Base-by-base conservation (phyloP, 2,329 filamentous ascomycete species). In the Monilinia polystroma region DNA sequence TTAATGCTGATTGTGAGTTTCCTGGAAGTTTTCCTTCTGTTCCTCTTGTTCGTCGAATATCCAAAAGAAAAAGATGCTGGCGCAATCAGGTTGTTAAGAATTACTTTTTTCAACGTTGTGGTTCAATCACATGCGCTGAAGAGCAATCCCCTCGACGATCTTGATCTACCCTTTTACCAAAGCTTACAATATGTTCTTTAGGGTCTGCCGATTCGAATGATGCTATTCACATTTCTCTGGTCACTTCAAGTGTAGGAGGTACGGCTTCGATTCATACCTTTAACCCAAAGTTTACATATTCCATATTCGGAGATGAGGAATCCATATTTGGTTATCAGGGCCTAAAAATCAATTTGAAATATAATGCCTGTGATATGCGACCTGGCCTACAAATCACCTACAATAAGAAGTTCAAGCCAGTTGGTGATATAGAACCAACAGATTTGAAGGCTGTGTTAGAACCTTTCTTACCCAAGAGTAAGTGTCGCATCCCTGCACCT, bases 261-360 rank as follows among this genome's bases (percentile, higher is more conserved):
- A 75, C 84, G 60, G 86, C 85, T 73, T 85, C 83, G 43, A 80
- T 89, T 72, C 83, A 85, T 35, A 84, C 85, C 38, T 98, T 99
- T 78, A 84, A 91, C 68, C 96, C 95, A 0, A 85, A 86, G 75
- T 96, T 93, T 77, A 97, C 94, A 23, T 97, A 98, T 78, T 82
- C 92, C 1, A 90, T 99, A 70, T 97, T 98, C 73, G 92, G 92
- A 74, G 90, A 98, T n/a, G 89, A 95, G 11, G 93, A 99, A 78
- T 85, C 84, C 41, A 94, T 98, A 70, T 93, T 96, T 73, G 94
- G 94, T 49, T 97, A 97, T 81, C 89, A 92, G 76, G 87, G 87
- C 64, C 84, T 97, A 66, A 87, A 87, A 70, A 89, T 98, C 75
- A 85, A 87, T 70, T 80, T 98, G 66, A 87, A 87, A 69, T 89